Base-by-base conservation (phyloP, 129 eudicot species). In the Tagetes patula region DNA sequence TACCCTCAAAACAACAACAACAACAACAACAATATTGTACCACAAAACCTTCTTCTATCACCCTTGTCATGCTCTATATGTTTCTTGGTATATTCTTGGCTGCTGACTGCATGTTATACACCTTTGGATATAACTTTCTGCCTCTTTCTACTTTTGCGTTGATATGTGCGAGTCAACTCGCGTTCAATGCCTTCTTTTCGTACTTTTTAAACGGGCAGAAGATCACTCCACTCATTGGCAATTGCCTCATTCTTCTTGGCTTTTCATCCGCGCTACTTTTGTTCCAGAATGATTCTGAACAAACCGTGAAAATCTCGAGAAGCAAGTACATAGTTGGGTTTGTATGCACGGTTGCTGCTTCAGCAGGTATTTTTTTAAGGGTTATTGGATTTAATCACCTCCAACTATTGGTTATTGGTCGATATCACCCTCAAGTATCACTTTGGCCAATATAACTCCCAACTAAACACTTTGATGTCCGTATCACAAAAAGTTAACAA, bases 271-370 rank as follows among this genome's bases (percentile, higher is more conserved):
- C 55, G 0, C 59, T 81, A 8, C 75, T 84, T 8, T 81, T 70
- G 14, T 73, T 84, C 62, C 73, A 77, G 20, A 55, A 67, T 12
- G 72, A 69, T 69, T 71, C 72, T 11, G 77, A 75, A 40, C n/a
- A 65, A 61, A 68, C 71, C 11, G 50, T n/a, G 9, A 52, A 65
- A 14, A 52, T 42, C 4, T 62, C 80, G 30, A 81, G 37, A 70
- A 65, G 40, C 12, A 81, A 81, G 64, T 81, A 70, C 6, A 39
- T 66, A 4, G 38, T 80, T 36, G 96, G 96, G 6, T 82, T 86
- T 37, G 45, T 83, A 0, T 76, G 85, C 79, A 80, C 91, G 0
- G 46, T 89, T 33, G 74, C 77, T 61, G 84, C 84, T 9, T 75
- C 84, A 52, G 84, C 74, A 38, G 70, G 83, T 79, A 72, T n/a